Evolutionary conservation across 1,284 basidiomycete genomes (phyloP).

Genomic region (Kalmanozyma brasiliensis): DNA sequence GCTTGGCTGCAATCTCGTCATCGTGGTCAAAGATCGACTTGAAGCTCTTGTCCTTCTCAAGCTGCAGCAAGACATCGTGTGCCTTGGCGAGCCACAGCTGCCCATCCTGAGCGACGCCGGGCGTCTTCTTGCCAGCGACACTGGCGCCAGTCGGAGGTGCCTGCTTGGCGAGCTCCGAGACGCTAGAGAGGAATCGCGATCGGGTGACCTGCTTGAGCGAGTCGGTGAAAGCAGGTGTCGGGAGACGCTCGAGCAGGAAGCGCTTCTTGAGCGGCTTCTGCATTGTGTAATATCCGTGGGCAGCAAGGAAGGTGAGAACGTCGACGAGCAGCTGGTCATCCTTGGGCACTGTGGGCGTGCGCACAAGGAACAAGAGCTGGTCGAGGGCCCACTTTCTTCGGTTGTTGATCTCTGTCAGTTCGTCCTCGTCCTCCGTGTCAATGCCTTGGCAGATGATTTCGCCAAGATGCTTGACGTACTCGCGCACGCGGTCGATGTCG

Average conservation of each 20-base stretch:
- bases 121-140: constrained; percentile 71
- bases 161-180: constrained; percentile 80
- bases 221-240: constrained; percentile 80
- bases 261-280: constrained; percentile 80
- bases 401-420: constrained; percentile 37
- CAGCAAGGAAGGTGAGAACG: constrained; percentile 82
- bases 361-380: constrained; percentile 81
- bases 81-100: constrained; percentile 83
- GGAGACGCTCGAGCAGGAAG: constrained; percentile 69
- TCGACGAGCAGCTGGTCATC: constrained; percentile 80
- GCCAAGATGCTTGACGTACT: constrained; percentile 78
- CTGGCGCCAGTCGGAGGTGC: constrained; percentile 59
- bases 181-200: constrained; percentile 77
- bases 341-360: constrained; percentile 83
- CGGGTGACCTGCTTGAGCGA: constrained; percentile 76
- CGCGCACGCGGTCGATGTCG: constrained; percentile 79
- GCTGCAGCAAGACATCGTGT: constrained; percentile 73
- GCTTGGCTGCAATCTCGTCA: constrained; percentile 44
- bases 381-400: constrained; percentile 81
- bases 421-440: constrained; percentile 36
- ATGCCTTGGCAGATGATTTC: constrained; percentile 35
- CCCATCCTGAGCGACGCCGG: constrained; percentile 77
- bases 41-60: constrained; percentile 80
- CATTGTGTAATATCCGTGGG: constrained; percentile 82
- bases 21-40: constrained; percentile 44